A percentile compares a stretch with the other conserved stretches of the same genome.
These are phyloP conservation scores for Ephemerocybe angulata DNA, from an alignment of 768 basidiomycete genomes.

Conservation along the genomic window DNA sequence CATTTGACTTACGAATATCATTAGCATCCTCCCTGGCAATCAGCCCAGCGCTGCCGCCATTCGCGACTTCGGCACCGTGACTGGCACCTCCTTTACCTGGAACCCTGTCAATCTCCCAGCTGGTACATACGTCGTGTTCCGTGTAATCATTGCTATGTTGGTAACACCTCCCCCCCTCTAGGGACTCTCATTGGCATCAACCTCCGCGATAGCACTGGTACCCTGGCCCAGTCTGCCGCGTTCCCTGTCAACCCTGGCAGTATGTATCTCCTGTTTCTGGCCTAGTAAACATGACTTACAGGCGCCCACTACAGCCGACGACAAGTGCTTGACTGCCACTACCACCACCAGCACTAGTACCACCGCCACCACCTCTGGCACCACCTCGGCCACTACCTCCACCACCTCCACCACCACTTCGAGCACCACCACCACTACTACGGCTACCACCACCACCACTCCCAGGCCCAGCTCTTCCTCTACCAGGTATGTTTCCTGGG, in stretches of 20 bases:
- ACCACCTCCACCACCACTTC: constrained; percentile 12
- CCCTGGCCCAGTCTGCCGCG: constrained; percentile 43
- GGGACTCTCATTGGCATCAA: constrained; percentile 54
- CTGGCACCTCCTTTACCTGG: constrained; percentile 50
- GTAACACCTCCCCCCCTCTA: constrained; percentile 16
- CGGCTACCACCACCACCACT: constrained; percentile 10
- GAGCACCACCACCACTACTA: constrained; percentile 11
- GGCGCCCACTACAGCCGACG: constrained; percentile 22
- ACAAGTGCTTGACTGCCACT: constrained; percentile 34
- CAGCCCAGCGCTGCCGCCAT: constrained; percentile 43
- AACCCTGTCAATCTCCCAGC: constrained; percentile 42
- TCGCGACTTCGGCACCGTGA: constrained; percentile 35
- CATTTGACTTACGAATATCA: not conserved
- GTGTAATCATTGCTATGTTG: not conserved
- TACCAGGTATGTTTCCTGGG: too few relatives aligned
- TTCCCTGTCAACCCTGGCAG: constrained; percentile 48
- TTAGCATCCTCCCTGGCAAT: constrained; percentile 53
- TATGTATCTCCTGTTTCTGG: constrained; percentile 37
- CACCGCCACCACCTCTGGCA: constrained; percentile 13
- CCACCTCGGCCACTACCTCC: constrained; percentile 6
- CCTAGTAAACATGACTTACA: constrained; percentile 11
- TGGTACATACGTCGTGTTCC: constrained; percentile 30
- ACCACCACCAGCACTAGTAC: constrained; percentile 13
- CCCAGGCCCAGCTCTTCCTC: constrained; percentile 25
- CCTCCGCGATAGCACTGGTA: constrained; percentile 60